Conservation (phyloP, 2,329 filamentous ascomycete species). For the Graphiopsis chlorocephala region DNA sequence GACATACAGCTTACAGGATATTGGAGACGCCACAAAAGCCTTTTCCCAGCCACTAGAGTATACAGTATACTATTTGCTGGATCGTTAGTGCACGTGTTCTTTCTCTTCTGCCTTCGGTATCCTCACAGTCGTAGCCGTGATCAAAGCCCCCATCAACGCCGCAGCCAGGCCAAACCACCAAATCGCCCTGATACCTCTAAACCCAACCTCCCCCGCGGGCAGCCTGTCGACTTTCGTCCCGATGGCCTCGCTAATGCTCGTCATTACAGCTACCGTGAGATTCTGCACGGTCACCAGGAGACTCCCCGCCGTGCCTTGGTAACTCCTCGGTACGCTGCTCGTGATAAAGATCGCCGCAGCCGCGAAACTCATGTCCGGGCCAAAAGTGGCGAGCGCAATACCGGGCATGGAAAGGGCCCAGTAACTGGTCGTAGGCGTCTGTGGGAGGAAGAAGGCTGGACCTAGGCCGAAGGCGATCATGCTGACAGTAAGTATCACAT, state of each 20-base stretch:
- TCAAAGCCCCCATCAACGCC: constrained; percentile 24
- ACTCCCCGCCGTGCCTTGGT: constrained; percentile 47
- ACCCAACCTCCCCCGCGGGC: constrained; percentile 25
- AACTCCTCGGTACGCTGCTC: constrained; percentile 45
- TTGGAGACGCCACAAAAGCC: too few species aligned
- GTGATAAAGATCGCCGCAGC: constrained; percentile 50
- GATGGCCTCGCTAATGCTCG: constrained; percentile 27
- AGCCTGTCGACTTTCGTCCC: constrained; percentile 26
- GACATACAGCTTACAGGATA: too few species aligned
- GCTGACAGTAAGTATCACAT: constrained; percentile 46
- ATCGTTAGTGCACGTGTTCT: too few species aligned
- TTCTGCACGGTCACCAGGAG: constrained; percentile 49
- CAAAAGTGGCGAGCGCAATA: constrained; percentile 46
- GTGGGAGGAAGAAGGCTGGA: constrained; percentile 41
- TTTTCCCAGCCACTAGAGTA: too few species aligned
- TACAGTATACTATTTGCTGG: too few species aligned
- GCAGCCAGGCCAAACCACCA: constrained; percentile 31
- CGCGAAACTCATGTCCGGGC: constrained; percentile 48
- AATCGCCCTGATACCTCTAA: constrained; percentile 27
- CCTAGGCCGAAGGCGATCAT: constrained; percentile 43
- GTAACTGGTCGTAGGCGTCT: constrained; percentile 42
- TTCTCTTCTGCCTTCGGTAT: constrained; percentile 33
- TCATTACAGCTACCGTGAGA: constrained; percentile 45
- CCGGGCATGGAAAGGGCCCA: constrained; percentile 48
- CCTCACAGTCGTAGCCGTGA: constrained; percentile 27